Percentiles rank a stretch among this genome's conserved stretches.
phyloP scores from a whole-genome alignment of 164 flowering plant species.

The Malania oleifera region DNA sequence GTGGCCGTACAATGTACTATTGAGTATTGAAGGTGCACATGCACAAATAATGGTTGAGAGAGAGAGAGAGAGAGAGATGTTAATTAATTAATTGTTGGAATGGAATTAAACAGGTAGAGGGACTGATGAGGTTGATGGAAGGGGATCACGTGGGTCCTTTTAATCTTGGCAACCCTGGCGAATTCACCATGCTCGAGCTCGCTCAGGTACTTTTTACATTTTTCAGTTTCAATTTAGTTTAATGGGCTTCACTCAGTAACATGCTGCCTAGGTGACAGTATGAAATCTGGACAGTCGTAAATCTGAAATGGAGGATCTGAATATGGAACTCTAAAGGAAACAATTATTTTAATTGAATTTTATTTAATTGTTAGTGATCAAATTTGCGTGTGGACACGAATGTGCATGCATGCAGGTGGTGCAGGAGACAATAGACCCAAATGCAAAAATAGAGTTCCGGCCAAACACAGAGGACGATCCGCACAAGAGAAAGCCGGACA shows the following conservation, averaged over 20 bases:
- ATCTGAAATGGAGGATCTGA: no score
- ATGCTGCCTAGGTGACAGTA: not conserved
- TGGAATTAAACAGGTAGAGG: constrained; percentile 13
- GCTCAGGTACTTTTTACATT: constrained; percentile 1
- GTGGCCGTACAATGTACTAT: no score
- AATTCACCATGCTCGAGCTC: constrained; percentile 7
- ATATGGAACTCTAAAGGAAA: no score
- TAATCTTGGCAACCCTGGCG: constrained; percentile 6
- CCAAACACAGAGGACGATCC: constrained; percentile 8
- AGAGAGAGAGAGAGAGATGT: no score
- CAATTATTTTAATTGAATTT: not conserved
- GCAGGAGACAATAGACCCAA: constrained; percentile 8
- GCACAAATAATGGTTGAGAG: no score
- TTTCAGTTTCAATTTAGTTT: not conserved
- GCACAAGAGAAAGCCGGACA: constrained; percentile 6
- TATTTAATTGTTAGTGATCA: not conserved
- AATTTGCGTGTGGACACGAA: not conserved
- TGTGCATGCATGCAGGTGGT: not conserved
- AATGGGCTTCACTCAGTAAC: not conserved
- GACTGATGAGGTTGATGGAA: constrained; percentile 6
- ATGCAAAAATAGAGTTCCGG: constrained; percentile 3
- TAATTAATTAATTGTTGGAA: no score
- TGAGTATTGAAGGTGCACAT: no score
- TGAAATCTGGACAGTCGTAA: no score
- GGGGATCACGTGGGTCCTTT: constrained; percentile 8